These are phyloP conservation scores for Capsicum chinense DNA, from an alignment of 257 asterid genomes.

Conservation along the genomic window DNA sequence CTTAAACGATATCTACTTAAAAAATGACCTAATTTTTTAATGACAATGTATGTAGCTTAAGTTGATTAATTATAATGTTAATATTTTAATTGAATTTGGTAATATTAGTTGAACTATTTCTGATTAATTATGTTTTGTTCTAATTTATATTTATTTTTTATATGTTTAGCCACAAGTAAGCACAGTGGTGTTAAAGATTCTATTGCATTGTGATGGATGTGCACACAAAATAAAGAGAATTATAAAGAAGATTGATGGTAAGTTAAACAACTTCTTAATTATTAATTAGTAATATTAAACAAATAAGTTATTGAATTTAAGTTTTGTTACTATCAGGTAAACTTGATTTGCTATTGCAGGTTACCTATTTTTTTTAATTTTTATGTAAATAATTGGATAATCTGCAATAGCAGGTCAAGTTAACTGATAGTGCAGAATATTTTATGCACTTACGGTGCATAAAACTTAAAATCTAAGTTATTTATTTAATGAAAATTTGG, in stretches of 20 bases:
- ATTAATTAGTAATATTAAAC: neutral
- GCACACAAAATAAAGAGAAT: slow-evolving; percentile 73
- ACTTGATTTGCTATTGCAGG: no score
- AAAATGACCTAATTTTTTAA: no score
- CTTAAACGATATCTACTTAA: no score
- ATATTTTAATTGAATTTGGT: neutral
- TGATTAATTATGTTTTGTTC: neutral
- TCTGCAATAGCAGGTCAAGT: no score
- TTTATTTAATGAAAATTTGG: neutral
- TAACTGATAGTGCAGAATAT: no score
- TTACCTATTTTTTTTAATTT: no score
- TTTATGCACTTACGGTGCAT: no score
- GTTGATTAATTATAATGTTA: no score
- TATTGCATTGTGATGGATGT: slow-evolving; percentile 89
- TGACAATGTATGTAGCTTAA: no score
- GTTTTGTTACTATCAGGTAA: no score
- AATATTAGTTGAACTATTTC: slow-evolving; percentile 12
- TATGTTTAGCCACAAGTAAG: slow-evolving; percentile 53
- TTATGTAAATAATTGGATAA: no score
- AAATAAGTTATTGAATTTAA: neutral
- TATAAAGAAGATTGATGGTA: slow-evolving; percentile 72
- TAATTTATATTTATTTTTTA: neutral
- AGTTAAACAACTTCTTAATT: slow-evolving; percentile 29
- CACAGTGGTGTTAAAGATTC: slow-evolving; percentile 71
- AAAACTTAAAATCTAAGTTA: no score